Base-by-base conservation (phyloP, 495 filamentous ascomycete species). In the Eremomyces bilateralis region DNA sequence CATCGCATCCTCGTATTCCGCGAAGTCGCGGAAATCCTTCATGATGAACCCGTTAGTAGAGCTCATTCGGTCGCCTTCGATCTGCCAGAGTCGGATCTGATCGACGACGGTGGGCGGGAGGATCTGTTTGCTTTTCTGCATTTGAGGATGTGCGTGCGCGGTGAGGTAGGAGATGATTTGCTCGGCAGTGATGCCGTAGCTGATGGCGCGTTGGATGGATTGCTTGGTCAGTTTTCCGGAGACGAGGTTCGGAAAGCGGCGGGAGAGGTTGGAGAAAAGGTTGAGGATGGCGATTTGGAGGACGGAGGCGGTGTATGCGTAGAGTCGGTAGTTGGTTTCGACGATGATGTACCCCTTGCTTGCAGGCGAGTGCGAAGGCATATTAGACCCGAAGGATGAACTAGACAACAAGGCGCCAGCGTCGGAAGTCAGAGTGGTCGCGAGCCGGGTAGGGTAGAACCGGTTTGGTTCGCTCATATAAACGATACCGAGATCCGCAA, bases 281-380 rank as follows among this genome's bases (percentile, higher is more conserved):
- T 73, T 69, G n/a, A 97, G 71, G 32, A 97, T 77, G 35, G 81
- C 79, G 42, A 94, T 95, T 52, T 91, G 83, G 0, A 97, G 66
- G 0, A 80, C 79, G 0, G 82, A 93, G 17, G 71, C 71, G 4
- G 90, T 94, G 58, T 95, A 97, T 20, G 88, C 88, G 57, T 97
- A 97, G 43, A 97, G 56, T 19, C 88, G 79, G 58, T 94, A 94
- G 58, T 97, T 97, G n/a, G 88, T 97, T 62, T 97, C 88, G 44
- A 95, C 65, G 44, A 97, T 78, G 47, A 97, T 80, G 61, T 83
- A 85, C 22, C 84, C 85, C 36, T 73, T 71, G 11, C 63, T 48
- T 25, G 64, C 60, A 11, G 10, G 10, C 6, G 8, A 8, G 6
- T 8, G 8, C 10, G 30, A 10, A 16, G 30, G 16, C 6, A 6